Conservation (phyloP, 495 filamentous ascomycete species). For the Pseudevernia furfuracea region DNA sequence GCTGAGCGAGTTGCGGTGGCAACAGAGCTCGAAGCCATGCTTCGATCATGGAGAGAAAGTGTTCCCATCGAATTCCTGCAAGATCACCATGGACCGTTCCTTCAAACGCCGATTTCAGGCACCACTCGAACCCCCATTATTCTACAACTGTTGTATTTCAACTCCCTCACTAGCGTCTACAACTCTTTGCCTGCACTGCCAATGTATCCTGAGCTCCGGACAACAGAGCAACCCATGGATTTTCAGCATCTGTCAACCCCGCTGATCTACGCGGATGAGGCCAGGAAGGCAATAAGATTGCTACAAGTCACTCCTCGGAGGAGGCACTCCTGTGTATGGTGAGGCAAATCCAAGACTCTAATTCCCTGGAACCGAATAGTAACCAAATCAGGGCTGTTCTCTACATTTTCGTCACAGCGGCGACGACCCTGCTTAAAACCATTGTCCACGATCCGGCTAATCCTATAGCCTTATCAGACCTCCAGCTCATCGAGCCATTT, state of each 20-base stretch:
- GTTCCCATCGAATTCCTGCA: not conserved
- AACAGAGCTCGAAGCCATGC: not conserved
- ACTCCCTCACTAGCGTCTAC: not conserved
- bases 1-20: not conserved
- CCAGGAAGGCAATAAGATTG: not conserved
- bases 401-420: not conserved
- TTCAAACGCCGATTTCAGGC: not conserved
- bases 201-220: not conserved
- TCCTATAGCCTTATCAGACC: not conserved
- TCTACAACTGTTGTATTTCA: not conserved
- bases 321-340: not conserved
- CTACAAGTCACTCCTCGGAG: conserved; percentile 1
- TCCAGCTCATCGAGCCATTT: not conserved
- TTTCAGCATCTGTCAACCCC: not conserved
- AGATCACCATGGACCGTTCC: not conserved
- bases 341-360: not conserved
- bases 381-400: not conserved
- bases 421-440: not conserved
- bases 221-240: not conserved
- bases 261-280: not conserved
- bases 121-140: not conserved
- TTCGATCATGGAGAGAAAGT: not conserved
- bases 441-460: not conserved
- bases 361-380: not conserved
- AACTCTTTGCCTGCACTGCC: not conserved